phyloP scores from a whole-genome alignment of 176 grass and related monocot species.

The Dendrocalamus sinicus region DNA sequence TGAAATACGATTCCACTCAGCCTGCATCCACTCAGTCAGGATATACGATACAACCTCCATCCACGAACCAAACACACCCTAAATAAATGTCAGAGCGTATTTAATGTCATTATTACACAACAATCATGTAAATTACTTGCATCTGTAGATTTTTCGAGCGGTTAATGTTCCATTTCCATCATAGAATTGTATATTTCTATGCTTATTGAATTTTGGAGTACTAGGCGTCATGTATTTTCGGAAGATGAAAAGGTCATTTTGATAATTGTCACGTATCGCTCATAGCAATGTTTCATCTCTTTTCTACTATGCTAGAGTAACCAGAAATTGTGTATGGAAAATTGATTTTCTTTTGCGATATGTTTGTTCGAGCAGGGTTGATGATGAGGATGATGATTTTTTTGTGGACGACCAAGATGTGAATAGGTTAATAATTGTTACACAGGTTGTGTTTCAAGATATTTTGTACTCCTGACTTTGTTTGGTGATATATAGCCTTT shows the following conservation, averaged over 20 bases:
- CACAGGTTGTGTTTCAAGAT: conserved; percentile 63
- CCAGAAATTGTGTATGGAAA: background rate
- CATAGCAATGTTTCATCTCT: background rate
- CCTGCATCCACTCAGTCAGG: no score
- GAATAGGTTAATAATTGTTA: conserved; percentile 91
- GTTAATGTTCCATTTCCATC: background rate
- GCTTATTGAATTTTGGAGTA: background rate
- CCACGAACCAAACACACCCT: no score
- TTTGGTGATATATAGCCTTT: conserved; percentile 7
- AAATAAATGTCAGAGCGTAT: background rate
- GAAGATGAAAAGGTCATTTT: background rate
- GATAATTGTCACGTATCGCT: background rate
- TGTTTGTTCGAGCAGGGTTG: conserved; percentile 61
- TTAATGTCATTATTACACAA: background rate
- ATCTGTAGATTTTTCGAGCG: background rate
- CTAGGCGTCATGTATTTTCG: background rate
- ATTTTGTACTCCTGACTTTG: conserved; percentile 26
- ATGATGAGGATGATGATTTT: conserved; percentile 88
- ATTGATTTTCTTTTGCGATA: conserved; percentile 40
- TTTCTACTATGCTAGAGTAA: conserved; percentile 21
- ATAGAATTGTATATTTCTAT: background rate
- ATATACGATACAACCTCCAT: no score
- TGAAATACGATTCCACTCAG: no score
- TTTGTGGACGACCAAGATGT: conserved; percentile 95
- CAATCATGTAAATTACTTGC: background rate